Evolutionary conservation across 805 yeast species (phyloP).

Genomic region (Jamesozyma piceae): DNA sequence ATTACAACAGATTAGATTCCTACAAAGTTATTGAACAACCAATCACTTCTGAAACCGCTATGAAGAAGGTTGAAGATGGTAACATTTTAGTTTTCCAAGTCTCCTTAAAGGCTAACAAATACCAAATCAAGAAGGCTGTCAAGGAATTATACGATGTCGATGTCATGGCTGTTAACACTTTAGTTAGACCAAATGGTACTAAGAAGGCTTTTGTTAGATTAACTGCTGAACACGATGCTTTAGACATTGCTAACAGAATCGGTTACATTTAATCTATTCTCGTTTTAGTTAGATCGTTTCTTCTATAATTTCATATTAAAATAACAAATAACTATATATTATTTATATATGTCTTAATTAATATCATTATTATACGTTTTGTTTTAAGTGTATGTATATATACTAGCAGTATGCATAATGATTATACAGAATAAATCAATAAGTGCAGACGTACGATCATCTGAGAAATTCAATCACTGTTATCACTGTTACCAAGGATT

Average conservation of each 20-base stretch:
- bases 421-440: no score
- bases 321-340: constrained; percentile 1
- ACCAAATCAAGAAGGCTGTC: constrained; percentile 96
- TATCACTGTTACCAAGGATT: constrained; percentile 36
- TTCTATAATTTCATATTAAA: neutral
- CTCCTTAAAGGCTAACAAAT: constrained; percentile 93
- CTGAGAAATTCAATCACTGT: constrained; percentile 19
- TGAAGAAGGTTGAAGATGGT: constrained; percentile 98
- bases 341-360: neutral
- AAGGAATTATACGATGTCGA: constrained; percentile 98
- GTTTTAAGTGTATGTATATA: neutral
- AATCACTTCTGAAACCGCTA: constrained; percentile 96
- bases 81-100: constrained; percentile 99
- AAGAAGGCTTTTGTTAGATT: constrained; percentile 99
- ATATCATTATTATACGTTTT: neutral
- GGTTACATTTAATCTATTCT: constrained; percentile 75
- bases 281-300: neutral
- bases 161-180: constrained; percentile 87
- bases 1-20: constrained; percentile 93
- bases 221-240: constrained; percentile 98
- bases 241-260: constrained; percentile 98
- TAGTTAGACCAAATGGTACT: constrained; percentile 98
- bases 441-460: no score
- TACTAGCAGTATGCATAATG: neutral
- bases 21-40: constrained; percentile 91